phyloP scores from a whole-genome alignment of 73 alveolate genomes.

The Tetrahymena elliotti region DNA sequence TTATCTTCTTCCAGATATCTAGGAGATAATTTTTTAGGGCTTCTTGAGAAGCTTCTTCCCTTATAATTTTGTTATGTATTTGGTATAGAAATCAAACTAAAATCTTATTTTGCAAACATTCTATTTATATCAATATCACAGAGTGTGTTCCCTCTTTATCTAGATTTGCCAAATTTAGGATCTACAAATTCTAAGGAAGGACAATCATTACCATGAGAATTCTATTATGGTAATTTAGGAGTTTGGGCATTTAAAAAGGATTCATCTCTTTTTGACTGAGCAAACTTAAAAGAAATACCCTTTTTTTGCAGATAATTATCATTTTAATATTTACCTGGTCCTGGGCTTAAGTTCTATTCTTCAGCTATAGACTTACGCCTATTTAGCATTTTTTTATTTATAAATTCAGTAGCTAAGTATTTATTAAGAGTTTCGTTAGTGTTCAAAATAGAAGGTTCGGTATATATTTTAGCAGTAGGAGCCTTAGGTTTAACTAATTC shows the following conservation, averaged over 20 bases:
- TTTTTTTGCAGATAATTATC: neutral
- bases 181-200: neutral
- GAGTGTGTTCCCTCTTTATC: neutral
- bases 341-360: neutral
- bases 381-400: neutral
- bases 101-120: neutral
- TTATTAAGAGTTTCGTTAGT: neutral
- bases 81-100: neutral
- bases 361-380: neutral
- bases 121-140: neutral
- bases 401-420: neutral
- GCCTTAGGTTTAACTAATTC: neutral
- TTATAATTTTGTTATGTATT: neutral
- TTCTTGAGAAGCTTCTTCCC: neutral
- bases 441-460: neutral
- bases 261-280: neutral
- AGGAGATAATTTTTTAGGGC: neutral
- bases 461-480: neutral
- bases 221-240: neutral
- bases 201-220: neutral
- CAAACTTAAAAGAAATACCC: neutral
- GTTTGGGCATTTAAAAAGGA: neutral
- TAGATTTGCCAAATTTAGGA: neutral
- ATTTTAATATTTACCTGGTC: neutral
- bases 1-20: neutral